Base-by-base conservation (phyloP, 495 filamentous ascomycete species). In the Podospora didyma region DNA sequence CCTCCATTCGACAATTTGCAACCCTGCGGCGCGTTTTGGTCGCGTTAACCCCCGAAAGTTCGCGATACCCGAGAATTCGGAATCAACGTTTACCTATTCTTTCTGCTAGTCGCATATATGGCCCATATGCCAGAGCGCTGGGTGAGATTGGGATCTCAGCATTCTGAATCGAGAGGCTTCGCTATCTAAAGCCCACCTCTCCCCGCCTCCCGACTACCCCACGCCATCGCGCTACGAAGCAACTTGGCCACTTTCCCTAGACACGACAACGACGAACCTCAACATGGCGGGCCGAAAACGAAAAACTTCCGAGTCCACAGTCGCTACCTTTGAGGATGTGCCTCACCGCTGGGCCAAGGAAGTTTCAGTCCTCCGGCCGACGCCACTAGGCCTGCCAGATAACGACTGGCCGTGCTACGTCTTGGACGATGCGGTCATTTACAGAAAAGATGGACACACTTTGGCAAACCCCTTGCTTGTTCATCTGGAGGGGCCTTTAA, bases 371-470 rank as follows among this genome's bases (percentile, higher is more conserved):
- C 60, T 80, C 17, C 72, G 69, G 48, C 65, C 68, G 46, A 22
- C 51, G 17, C 53, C 44, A 21, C 21, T 35, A 1, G 48, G 61
- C 42, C 46, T 23, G 16, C 6, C 10, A 7, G 39, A 70, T 46
- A 61, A 67, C 50, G 54, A 69, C 2, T 78, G 68, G 72, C 75
- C 76, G 2, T 70, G 60, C 26, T 79, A 74, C 49, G 65, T 76
- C 5, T 68, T 81, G n/a, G 59, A 49, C 12, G 70, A 77, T 58
- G 76, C 76, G n/a, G 69, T 71, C 7, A 62, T 81, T 23, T 79
- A 77, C 53, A 54, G 58, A 6, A 68, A 53, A 23, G 69, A 78
- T 51, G 71, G 75, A 45, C 61, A 47, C 24, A 70, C 68, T 0
- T 53, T 76, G 6, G 75, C 66, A 22, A 79, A 78, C 47, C 70